These are phyloP conservation scores for Ophiorrhiza pumila DNA, from an alignment of 257 asterid genomes.

Conservation along the genomic window DNA sequence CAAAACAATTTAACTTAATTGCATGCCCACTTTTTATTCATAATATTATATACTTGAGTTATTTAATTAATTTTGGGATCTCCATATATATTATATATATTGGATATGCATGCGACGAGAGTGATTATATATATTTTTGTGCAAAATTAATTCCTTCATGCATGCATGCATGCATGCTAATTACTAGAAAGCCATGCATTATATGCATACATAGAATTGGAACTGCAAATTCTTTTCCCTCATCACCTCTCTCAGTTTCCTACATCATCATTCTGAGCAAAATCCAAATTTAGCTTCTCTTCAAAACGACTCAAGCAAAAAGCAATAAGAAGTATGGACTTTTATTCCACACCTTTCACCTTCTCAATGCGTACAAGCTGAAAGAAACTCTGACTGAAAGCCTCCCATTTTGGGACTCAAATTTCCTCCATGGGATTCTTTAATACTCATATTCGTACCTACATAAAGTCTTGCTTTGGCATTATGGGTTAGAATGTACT, in stretches of 20 bases:
- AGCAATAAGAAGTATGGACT: background rate
- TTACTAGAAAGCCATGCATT: constrained; percentile 6
- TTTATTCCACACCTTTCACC: constrained; percentile 14
- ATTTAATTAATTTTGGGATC: too few relatives aligned
- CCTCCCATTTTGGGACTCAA: constrained; percentile 1
- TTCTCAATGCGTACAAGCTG: constrained; percentile 3
- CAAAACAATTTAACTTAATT: too few relatives aligned
- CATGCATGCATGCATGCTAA: too few relatives aligned
- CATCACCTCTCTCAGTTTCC: background rate
- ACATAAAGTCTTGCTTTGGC: constrained; percentile 22
- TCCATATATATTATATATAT: too few relatives aligned
- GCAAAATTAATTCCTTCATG: too few relatives aligned
- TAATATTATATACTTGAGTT: too few relatives aligned
- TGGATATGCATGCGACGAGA: too few relatives aligned
- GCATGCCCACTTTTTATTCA: too few relatives aligned
- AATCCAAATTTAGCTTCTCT: constrained; percentile 9
- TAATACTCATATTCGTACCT: constrained; percentile 17
- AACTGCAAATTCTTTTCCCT: background rate
- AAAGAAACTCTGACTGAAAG: constrained; percentile 3
- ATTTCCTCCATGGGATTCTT: constrained; percentile 20
- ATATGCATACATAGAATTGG: background rate
- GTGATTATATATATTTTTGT: too few relatives aligned
- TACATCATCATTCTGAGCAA: constrained; percentile 4
- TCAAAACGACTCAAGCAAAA: background rate
- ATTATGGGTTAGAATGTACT: constrained; percentile 16